Percentiles rank a stretch among this genome's conserved stretches.
These are phyloP conservation scores for Tulasnella sp. DNA, from an alignment of 768 basidiomycete genomes.

Conservation along the genomic window DNA sequence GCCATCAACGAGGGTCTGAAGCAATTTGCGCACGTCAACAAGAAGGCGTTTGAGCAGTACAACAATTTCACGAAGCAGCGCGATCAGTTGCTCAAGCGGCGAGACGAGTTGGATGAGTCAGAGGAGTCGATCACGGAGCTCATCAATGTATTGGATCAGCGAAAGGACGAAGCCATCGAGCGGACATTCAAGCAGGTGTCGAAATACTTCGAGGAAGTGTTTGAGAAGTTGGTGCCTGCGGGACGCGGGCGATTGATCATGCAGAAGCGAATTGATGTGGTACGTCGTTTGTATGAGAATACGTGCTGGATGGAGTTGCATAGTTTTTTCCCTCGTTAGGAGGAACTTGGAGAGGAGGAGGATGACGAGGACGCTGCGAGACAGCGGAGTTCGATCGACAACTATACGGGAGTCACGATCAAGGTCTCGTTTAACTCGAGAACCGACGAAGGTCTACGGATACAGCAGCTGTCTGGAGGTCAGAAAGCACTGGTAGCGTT, in stretches of 20 bases:
- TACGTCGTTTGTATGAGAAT: constrained; percentile 25
- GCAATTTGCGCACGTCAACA: constrained; percentile 97
- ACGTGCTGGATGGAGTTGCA: not conserved
- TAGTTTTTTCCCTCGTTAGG: not conserved
- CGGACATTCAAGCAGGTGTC: constrained; percentile 97
- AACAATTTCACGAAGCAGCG: constrained; percentile 96
- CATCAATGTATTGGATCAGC: constrained; percentile 85
- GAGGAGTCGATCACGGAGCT: constrained; percentile 85
- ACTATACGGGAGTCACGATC: constrained; percentile 94
- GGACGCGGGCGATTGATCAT: constrained; percentile 88
- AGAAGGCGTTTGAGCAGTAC: constrained; percentile 98
- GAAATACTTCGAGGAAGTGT: constrained; percentile 93
- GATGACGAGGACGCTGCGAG: constrained; percentile 65
- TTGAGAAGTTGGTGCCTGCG: constrained; percentile 90
- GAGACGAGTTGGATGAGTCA: constrained; percentile 85
- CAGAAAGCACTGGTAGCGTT: constrained; percentile 96
- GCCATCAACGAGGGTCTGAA: constrained; percentile 85
- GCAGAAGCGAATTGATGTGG: constrained; percentile 81
- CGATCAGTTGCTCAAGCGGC: constrained; percentile 74
- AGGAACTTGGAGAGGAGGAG: constrained; percentile 38
- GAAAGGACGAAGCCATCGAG: constrained; percentile 98
- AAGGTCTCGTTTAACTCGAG: constrained; percentile 99
- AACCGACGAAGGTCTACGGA: constrained; percentile 89
- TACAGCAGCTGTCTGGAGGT: constrained; percentile 94
- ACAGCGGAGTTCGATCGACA: constrained; percentile 72